Conservation (phyloP, 106 monocot species). For the Phalaenopsis aphrodite region DNA sequence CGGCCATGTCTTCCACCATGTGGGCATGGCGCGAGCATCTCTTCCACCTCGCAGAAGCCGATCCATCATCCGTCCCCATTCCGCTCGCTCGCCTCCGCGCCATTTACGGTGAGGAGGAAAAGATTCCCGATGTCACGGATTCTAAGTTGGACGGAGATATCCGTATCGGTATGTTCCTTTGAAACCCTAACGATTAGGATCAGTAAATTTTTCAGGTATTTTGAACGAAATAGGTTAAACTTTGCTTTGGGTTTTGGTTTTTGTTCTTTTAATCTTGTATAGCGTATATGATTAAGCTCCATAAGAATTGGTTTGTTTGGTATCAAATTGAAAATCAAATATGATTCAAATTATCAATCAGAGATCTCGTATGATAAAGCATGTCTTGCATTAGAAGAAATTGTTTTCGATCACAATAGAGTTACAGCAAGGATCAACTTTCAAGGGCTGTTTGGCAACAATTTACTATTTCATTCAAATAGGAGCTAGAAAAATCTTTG, state of each 20-base stretch:
- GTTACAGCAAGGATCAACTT: no score
- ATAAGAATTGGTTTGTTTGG: background rate
- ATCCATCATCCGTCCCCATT: slow-evolving; percentile 25
- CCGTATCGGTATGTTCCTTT: background rate
- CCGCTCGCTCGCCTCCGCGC: slow-evolving; percentile 30
- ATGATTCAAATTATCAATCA: no score
- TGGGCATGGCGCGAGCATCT: slow-evolving; percentile 50
- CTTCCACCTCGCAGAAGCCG: slow-evolving; percentile 20
- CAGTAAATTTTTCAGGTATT: background rate
- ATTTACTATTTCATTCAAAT: no score
- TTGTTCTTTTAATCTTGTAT: background rate
- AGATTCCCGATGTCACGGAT: background rate
- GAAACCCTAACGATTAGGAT: background rate
- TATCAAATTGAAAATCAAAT: background rate
- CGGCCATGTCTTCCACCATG: slow-evolving; percentile 32
- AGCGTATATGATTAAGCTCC: background rate
- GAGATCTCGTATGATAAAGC: no score
- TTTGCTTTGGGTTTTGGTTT: background rate
- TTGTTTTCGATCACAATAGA: no score
- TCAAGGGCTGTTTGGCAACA: no score
- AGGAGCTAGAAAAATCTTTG: no score
- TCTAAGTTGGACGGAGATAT: background rate
- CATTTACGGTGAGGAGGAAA: slow-evolving; percentile 44
- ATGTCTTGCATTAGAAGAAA: no score
- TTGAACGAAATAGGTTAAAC: background rate